These are phyloP conservation scores for Rhizopogon roseolus DNA, from an alignment of 768 basidiomycete species.

Conservation along the genomic window DNA sequence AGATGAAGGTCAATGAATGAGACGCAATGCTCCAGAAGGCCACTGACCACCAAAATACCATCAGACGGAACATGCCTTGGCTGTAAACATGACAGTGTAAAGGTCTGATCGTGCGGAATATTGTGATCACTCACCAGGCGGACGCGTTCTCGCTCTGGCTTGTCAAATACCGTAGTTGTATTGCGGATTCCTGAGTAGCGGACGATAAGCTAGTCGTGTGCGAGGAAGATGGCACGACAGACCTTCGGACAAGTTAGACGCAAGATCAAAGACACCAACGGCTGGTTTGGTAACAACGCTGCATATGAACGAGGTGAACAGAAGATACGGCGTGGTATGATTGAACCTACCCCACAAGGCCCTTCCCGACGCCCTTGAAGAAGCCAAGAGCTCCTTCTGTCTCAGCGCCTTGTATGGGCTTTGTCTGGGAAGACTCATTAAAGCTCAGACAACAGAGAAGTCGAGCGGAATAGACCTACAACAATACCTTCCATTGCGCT, in stretches of 20 bases:
- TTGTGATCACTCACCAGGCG: constrained; percentile 51
- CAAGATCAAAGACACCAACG: constrained; percentile 93
- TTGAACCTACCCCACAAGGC: constrained; percentile 75
- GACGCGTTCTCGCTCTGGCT: constrained; percentile 80
- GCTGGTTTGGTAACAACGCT: constrained; percentile 95
- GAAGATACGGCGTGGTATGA: not conserved
- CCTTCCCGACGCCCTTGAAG: constrained; percentile 97
- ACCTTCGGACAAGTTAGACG: constrained; percentile 94
- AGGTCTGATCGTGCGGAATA: not conserved
- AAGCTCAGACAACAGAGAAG: constrained; percentile 1
- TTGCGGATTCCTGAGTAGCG: constrained; percentile 80
- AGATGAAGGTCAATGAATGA: not conserved
- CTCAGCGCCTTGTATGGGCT: constrained; percentile 96
- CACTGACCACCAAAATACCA: constrained; percentile 77
- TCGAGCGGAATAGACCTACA: constrained; percentile 37
- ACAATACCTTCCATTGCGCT: constrained; percentile 96
- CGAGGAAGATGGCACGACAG: not conserved
- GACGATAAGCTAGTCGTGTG: constrained; percentile 4
- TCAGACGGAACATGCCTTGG: constrained; percentile 86
- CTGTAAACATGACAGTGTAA: constrained; percentile 28
- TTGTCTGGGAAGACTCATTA: constrained; percentile 52
- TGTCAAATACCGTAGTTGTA: constrained; percentile 97
- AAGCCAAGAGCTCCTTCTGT: constrained; percentile 91
- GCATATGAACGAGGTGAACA: not conserved
- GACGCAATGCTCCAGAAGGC: not conserved